Evolutionary conservation across 1,284 basidiomycete species (phyloP), one percentile per base, ranked within the genome.

Genomic region (Afroboletus lepidellus): DNA sequence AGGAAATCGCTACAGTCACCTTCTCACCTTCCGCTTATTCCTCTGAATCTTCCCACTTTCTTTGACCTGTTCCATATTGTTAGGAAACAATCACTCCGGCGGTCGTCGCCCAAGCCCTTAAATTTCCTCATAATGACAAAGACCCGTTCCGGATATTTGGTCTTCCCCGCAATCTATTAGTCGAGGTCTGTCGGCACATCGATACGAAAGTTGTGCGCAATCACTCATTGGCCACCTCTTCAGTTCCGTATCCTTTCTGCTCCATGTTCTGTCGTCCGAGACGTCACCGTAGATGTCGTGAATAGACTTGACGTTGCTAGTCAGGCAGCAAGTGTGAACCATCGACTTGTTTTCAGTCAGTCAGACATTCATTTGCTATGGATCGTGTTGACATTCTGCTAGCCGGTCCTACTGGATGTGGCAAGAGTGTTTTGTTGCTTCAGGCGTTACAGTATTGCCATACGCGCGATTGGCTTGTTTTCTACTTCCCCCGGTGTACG

Each of bases 401-500:
- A 92, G 90, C 83, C 56, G 95, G 94, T n/a, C 68, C 77, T 2
- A 57, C 78, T 8, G 95, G 94, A 2, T 83, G 80, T 50, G 95
- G 95, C 24, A 98, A 98, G 73, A 92, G 87, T 51, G 84, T 82
- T 56, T 71, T 93, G 20, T 73, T 98, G 21, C 72, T 96, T 3
- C 95, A 98, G 67, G 78, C 86, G 0, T 83, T 92, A 0, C 78
- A 90, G 29, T 87, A 94, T 57, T 87, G 86, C 15, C 64, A 82
- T 21, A 75, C 81, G 13, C 80, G 82, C 25, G 80, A 81, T 15
- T 97, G 91, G 90, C 77, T 96, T 34, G 91, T 95, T 24, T 71
- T 97, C 41, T 98, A 96, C 69, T 79, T 94, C n/a, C 93, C 94
- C 3, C 76, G 85, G 71, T 83, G 90, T 90, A 39, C n/a, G 51